Percentiles rank a stretch among this genome's conserved stretches.
Conservation (phyloP, 2,329 filamentous ascomycete species). For the Phialemoniopsis sp. region DNA sequence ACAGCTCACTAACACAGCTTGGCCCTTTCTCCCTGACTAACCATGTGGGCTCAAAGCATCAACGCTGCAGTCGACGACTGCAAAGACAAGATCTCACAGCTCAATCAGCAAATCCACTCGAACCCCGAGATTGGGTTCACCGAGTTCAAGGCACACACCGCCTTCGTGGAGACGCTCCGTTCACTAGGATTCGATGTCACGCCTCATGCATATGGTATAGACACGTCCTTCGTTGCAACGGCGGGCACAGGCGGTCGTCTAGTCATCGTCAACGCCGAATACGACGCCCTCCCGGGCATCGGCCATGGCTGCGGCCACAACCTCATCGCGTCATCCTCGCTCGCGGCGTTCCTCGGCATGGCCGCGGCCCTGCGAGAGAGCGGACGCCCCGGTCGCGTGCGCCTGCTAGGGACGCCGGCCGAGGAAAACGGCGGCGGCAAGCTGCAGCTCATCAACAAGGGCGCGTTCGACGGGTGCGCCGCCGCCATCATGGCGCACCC, state of each 20-base stretch:
- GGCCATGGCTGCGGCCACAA: conserved; percentile 43
- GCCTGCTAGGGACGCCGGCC: conserved; percentile 36
- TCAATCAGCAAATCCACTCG: conserved; percentile 25
- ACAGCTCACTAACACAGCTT: too few species aligned
- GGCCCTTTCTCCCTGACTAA: too few species aligned
- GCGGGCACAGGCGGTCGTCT: conserved; percentile 35
- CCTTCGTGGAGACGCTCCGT: conserved; percentile 38
- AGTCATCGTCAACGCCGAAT: conserved; percentile 37
- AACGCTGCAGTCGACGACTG: conserved; percentile 9
- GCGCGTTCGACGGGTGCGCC: conserved; percentile 21
- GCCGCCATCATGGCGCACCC: conserved; percentile 38
- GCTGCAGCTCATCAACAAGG: conserved; percentile 24
- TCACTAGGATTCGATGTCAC: conserved; percentile 39
- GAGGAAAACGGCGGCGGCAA: conserved; percentile 40
- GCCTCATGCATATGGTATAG: conserved; percentile 43
- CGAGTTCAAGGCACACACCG: conserved; percentile 46
- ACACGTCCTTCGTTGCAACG: conserved; percentile 45
- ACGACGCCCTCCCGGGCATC: too few species aligned
- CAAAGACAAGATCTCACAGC: conserved; percentile 10
- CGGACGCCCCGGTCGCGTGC: conserved; percentile 25
- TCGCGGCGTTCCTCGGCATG: conserved; percentile 33
- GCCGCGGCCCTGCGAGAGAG: conserved; percentile 24
- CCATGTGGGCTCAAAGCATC: too few species aligned
- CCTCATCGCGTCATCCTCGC: conserved; percentile 33
- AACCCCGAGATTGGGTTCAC: conserved; percentile 48